These are phyloP conservation scores for Ceratocystis ficicola DNA, from an alignment of 2,329 filamentous ascomycete species.

Conservation along the genomic window DNA sequence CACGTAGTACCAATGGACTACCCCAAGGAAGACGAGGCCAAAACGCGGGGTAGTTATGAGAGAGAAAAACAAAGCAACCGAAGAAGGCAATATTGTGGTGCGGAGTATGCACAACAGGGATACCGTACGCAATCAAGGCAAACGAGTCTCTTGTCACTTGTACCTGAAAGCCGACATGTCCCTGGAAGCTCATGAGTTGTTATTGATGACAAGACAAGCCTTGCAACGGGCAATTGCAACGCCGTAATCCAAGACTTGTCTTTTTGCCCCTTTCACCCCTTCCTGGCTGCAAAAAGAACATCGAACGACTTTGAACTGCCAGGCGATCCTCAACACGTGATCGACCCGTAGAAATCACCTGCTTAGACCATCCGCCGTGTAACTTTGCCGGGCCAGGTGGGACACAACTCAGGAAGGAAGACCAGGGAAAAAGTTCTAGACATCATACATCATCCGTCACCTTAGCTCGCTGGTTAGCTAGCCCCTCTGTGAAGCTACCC, in stretches of 20 bases:
- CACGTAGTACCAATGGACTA: not conserved
- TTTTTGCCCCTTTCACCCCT: too few relatives aligned
- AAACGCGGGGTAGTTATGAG: conserved; percentile 9
- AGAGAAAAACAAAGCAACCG: too few relatives aligned
- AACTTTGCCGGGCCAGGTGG: not conserved
- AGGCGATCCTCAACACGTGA: conserved; percentile 13
- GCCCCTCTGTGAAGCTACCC: not conserved
- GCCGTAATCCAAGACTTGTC: not conserved
- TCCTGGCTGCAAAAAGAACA: not conserved
- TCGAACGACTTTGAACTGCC: conserved; percentile 15
- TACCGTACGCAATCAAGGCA: not conserved
- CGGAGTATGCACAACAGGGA: too few relatives aligned
- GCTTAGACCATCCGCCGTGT: conserved; percentile 8
- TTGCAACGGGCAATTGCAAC: not conserved
- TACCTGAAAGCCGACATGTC: not conserved
- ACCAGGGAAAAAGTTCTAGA: not conserved
- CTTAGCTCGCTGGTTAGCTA: not conserved
- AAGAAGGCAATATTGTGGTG: too few relatives aligned
- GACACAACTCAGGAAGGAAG: not conserved
- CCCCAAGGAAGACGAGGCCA: not conserved
- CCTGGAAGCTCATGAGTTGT: not conserved
- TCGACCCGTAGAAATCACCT: conserved; percentile 11
- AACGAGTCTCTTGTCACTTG: not conserved
- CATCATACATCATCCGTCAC: not conserved
- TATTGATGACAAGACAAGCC: not conserved